Evolutionary conservation across 768 basidiomycete species (phyloP), one percentile per base, ranked within the genome.

Genomic region (Calvatia gigantea): DNA sequence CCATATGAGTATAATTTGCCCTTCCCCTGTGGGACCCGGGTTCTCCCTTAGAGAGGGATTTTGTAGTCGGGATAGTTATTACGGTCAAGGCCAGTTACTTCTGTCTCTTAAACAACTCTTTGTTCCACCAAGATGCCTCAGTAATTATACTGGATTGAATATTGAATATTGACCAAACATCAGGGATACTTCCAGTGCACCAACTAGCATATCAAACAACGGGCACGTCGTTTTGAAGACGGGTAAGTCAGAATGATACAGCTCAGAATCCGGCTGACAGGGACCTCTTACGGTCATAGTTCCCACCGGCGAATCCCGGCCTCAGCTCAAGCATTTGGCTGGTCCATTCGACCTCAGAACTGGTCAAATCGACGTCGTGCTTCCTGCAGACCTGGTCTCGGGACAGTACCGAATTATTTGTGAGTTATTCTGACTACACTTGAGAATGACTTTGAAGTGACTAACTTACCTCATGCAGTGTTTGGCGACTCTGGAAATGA

Each of bases 401-500:
- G 69, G 70, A 17, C 57, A 70, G 48, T 74, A 76, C 63, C 66
- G 65, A 39, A 67, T 80, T 54, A 75, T 75, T 49, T 65, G 78
- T 81, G 58, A 71, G 78, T 73, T n/a, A 45, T n/a, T n/a, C n/a
- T 14, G 2, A 12, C 23, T 39, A 6, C 42, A 1, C 31, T 51
- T 31, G 17, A 56, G 15, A 19, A 15, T 27, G 12, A 21, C 38
- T 19, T 21, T 12, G 14, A 21, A 6, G 19, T 11, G 41, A 5
- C 21, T 32, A 35, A 21, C 29, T 35, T 45, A 47, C 23, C 14
- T 54, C 11, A 45, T 48, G 8, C 43, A 79, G 79, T 80, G 47
- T 77, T 77, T 54, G 79, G 79, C 17, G 76, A 79, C 61, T 80
- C 79, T 29, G 77, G 77, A 38, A 73, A 80, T 64, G 62, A 63